Evolutionary conservation across 2,329 filamentous ascomycete genomes (phyloP).

Genomic region (Ophiostoma angusticollis): DNA sequence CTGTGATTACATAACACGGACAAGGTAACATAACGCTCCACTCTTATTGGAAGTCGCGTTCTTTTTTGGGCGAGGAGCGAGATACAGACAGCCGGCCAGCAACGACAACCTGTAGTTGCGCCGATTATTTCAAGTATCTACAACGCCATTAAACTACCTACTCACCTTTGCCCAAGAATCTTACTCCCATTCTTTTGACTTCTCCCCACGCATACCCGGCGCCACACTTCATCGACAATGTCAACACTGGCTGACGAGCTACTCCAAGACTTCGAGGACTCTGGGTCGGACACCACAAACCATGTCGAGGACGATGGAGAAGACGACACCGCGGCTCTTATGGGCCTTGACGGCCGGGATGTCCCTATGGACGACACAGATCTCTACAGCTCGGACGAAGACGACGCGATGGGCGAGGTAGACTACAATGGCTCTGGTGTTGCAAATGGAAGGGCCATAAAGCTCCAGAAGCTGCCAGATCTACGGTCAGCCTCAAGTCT

Average conservation of each 20-base stretch:
- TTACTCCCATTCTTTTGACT: too few relatives aligned
- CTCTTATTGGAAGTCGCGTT: too few relatives aligned
- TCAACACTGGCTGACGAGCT: constrained; percentile 88
- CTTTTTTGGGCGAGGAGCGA: too few relatives aligned
- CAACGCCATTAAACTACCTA: too few relatives aligned
- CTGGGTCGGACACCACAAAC: constrained; percentile 61
- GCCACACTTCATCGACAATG: constrained; percentile 37
- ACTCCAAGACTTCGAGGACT: constrained; percentile 81
- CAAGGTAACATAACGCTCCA: too few relatives aligned
- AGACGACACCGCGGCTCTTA: constrained; percentile 27
- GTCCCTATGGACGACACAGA: constrained; percentile 50
- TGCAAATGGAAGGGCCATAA: constrained; percentile 67
- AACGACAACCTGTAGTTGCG: too few relatives aligned
- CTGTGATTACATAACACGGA: too few relatives aligned
- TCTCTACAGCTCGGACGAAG: constrained; percentile 45
- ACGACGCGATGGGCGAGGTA: constrained; percentile 41
- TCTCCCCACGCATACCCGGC: not conserved
- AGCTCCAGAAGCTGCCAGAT: constrained; percentile 66
- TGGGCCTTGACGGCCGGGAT: constrained; percentile 25
- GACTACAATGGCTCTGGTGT: constrained; percentile 48
- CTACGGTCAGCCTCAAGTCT: constrained; percentile 67
- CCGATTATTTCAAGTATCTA: too few relatives aligned
- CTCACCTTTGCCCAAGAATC: too few relatives aligned
- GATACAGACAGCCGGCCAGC: too few relatives aligned
- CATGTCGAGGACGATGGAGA: constrained; percentile 38